Conservation (phyloP, 345 rosid genomes). For the Pugionium cornutum region DNA sequence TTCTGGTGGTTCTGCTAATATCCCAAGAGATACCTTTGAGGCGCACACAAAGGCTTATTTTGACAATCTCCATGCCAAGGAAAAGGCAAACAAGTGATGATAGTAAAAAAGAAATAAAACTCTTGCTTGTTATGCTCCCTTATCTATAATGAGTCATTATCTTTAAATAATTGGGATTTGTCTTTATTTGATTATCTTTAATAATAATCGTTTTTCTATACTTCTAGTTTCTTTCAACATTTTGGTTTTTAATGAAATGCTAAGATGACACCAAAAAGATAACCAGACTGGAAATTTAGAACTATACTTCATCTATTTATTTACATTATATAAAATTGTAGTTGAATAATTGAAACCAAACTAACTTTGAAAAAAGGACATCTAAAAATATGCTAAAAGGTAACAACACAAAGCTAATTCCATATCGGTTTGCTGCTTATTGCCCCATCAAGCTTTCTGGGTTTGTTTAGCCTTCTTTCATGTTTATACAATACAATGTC, state of each 20-base stretch:
- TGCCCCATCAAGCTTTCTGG: slow-evolving; percentile 14
- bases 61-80: slow-evolving; percentile 22
- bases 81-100: slow-evolving; percentile 16
- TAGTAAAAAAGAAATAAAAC: neutral
- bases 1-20: slow-evolving; percentile 16
- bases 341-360: neutral
- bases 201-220: no score
- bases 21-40: slow-evolving; percentile 23
- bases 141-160: neutral
- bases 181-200: neutral
- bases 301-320: neutral
- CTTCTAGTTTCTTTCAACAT: no score
- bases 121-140: slow-evolving; percentile 3
- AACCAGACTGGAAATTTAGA: neutral
- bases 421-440: slow-evolving; percentile 19
- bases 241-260: neutral
- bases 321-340: neutral
- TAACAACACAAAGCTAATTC: neutral
- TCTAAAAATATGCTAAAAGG: slow-evolving; percentile 20
- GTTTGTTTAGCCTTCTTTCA: slow-evolving; percentile 21
- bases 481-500: slow-evolving; percentile 25
- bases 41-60: slow-evolving; percentile 17
- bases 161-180: slow-evolving; percentile 14
- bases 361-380: neutral
- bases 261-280: no score